Evolutionary conservation across 768 basidiomycete genomes (phyloP), one percentile per base, ranked within the genome.

Genomic region (Lactifluus subvellereus): DNA sequence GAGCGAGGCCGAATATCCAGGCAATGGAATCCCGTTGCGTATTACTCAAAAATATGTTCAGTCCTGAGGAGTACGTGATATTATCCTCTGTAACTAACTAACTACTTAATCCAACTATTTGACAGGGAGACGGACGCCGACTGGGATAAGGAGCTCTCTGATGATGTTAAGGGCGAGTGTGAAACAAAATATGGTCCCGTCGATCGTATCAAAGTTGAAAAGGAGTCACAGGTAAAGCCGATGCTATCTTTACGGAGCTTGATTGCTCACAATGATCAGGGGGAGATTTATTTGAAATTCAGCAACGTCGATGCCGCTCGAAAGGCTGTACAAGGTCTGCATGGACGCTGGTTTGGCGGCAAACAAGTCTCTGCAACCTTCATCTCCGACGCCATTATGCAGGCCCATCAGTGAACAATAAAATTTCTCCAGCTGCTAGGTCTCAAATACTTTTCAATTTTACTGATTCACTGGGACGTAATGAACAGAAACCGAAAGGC

Each of bases 211-310:
- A 94, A 93, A 71, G 84, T 99, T 30, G 92, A 95, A 72, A 95
- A 85, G 76, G 94, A 98, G 66, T 89, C 93, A 43, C 87, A 94
- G 81, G 96, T 95, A 61, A 62, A 84, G 27, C n/a, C 13, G 1
- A 72, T 7, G n/a, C 61, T 45, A 30, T n/a, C 2, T 18, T 13
- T 18, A 2, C 11, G 9, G 22, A 33, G 37, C 6, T 52, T 55
- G 54, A 22, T 38, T 54, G 10, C 38, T 47, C 13, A 48, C 20
- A 20, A 18, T 22, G 16, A 38, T 27, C 70, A 98, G 93, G 96
- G 97, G 70, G 94, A 99, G 76, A 97, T 99, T 54, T 98, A 97
- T 74, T 81, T 98, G 73, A 93, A 96, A 76, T 98, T 98, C 70
- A 83, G 84, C 62, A 74, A 80, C 30, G 77, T 94, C 62, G 91